These are phyloP conservation scores for Trametes hirsuta DNA, from an alignment of 1,284 basidiomycete species.

Conservation along the genomic window DNA sequence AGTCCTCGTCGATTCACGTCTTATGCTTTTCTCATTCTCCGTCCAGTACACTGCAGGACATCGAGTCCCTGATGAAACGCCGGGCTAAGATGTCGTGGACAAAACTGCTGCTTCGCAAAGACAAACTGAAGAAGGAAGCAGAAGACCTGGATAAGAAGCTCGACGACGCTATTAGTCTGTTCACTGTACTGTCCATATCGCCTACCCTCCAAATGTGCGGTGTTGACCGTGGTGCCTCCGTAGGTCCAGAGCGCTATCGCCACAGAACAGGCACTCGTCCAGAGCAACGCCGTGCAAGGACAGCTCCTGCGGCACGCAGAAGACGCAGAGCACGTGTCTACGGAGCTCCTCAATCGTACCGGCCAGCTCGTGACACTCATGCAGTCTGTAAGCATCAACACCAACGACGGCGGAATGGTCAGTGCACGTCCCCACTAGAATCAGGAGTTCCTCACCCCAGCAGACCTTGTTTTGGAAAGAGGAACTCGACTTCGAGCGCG, in stretches of 20 bases:
- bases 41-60: background rate
- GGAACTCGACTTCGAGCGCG: background rate
- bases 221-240: background rate
- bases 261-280: background rate
- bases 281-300: background rate
- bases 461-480: background rate
- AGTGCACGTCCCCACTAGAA: background rate
- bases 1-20: background rate
- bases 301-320: background rate
- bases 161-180: conserved; percentile 1
- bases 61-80: conserved; percentile 4
- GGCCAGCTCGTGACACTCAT: background rate
- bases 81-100: background rate
- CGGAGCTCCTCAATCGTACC: background rate
- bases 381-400: background rate
- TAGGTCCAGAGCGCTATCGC: conserved; percentile 2
- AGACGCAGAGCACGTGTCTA: background rate
- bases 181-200: background rate
- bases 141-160: background rate
- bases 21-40: background rate
- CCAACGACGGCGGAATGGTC: conserved; percentile 2
- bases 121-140: background rate
- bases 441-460: conserved; percentile 1
- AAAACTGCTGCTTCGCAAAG: background rate
- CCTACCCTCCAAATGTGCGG: background rate